phyloP scores from a whole-genome alignment of 495 filamentous ascomycete genomes.

The Aspergillus steynii region DNA sequence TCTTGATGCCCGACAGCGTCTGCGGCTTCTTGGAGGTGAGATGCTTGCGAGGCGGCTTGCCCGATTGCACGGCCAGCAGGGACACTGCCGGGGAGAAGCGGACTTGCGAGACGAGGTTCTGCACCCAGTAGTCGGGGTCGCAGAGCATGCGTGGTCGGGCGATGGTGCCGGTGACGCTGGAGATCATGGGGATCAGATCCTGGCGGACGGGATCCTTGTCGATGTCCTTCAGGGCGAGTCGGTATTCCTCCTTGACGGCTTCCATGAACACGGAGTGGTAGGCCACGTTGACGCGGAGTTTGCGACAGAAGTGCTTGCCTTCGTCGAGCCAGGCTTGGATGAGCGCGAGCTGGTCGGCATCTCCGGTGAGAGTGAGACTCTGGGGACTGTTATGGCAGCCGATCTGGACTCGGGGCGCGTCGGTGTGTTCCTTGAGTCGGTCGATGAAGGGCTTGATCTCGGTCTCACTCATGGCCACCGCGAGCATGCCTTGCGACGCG shows the following conservation, averaged over 20 bases:
- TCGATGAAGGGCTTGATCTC: conserved; percentile 26
- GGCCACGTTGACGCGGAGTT: conserved; percentile 51
- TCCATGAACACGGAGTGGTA: conserved; percentile 57
- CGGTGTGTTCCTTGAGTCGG: neutral
- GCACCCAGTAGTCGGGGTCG: conserved; percentile 2
- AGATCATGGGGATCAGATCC: neutral
- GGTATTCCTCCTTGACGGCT: neutral
- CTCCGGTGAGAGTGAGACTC: conserved; percentile 48
- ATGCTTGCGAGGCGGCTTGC: neutral
- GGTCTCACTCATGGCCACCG: conserved; percentile 24
- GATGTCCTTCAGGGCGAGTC: neutral
- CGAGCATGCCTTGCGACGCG: conserved; percentile 44
- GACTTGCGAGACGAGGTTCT: neutral
- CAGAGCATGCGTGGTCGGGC: neutral
- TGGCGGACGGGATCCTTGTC: neutral
- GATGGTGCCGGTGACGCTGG: neutral
- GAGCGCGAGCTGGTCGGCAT: conserved; percentile 33
- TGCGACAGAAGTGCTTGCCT: conserved; percentile 39
- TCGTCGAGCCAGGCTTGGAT: conserved; percentile 30
- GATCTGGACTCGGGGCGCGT: conserved; percentile 24
- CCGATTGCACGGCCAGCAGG: neutral
- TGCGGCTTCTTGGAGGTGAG: neutral
- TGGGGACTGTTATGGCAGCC: conserved; percentile 49
- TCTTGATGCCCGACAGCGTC: neutral
- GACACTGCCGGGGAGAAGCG: neutral